Evolutionary conservation across 1,284 basidiomycete species (phyloP), one percentile per base, ranked within the genome.

Genomic region (Sporisorium graminicola): DNA sequence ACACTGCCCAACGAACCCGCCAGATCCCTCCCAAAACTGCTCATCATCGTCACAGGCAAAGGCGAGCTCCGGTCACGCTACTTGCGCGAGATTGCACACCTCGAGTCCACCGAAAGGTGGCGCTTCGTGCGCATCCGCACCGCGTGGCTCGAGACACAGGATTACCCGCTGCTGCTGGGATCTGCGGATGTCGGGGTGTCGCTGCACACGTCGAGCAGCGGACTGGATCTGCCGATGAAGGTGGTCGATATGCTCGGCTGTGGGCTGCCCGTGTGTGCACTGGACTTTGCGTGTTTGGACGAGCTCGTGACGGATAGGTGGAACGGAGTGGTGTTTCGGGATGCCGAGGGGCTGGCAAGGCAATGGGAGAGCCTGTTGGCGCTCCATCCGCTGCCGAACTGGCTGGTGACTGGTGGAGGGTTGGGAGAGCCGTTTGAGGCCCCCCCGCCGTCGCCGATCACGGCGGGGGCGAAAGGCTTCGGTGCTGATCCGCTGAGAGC

Each of bases 231-330:
- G 58, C 97, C 97, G 2, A 99, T 99, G 97, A 99, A 99, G 86
- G 92, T 99, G 10, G 95, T 99, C 2, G 97, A 99, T 86, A 98
- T 99, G 97, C 97, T 99, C 86, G 97, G 97, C 0, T 98, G 95
- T 78, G 92, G 91, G 2, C 87, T 98, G 57, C 95, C 95, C 0
- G 97, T 98, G 5, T 93, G 95, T 73, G 95, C 97, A 0, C 88
- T 95, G 9, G 89, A 91, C 47, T 99, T 98, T 84, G 87, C 89
- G 42, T 97, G 95, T 85, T 88, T 99, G 31, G 86, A 90, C 62
- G 96, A 99, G 86, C 90, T 99, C 20, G 93, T 99, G 14, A 90
- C 91, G 77, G 89, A 94, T 58, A 91, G 91, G 3, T 86, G 89
- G 76, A 98, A 98, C 81, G 95, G 95, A 0, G 88, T 91, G 10